These are phyloP conservation scores for Polygonum aviculare DNA, from an alignment of 148 eudicot species.

Conservation along the genomic window DNA sequence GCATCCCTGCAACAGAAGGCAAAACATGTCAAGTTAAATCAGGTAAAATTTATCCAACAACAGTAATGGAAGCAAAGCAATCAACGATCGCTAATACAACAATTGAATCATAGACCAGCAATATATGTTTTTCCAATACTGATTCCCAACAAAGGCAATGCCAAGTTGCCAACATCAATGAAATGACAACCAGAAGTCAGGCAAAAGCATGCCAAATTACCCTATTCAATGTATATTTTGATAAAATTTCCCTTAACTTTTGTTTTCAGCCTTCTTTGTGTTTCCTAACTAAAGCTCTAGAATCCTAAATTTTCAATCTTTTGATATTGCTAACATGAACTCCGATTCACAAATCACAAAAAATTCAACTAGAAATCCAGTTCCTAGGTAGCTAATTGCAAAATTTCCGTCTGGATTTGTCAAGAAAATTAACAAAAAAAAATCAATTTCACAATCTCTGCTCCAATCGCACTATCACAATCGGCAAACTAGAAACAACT, in stretches of 20 bases:
- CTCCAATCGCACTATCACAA: not conserved
- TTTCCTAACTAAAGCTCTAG: not conserved
- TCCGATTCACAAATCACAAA: not conserved
- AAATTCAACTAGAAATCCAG: no score
- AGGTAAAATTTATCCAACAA: not conserved
- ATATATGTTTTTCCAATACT: not conserved
- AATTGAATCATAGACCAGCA: not conserved
- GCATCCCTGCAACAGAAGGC: conserved; percentile 4
- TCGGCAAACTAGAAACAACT: not conserved
- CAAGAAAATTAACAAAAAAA: not conserved
- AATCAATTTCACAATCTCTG: not conserved
- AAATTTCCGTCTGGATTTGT: not conserved
- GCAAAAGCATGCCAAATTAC: not conserved
- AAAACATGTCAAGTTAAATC: not conserved
- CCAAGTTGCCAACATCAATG: not conserved
- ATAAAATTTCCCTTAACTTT: not conserved
- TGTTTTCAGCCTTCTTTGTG: not conserved
- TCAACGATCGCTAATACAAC: not conserved
- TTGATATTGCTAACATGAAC: not conserved
- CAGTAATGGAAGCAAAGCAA: not conserved
- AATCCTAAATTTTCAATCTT: not conserved
- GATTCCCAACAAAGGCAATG: not conserved
- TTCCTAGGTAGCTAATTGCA: not conserved
- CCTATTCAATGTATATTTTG: not conserved
- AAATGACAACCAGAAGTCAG: not conserved